phyloP scores from a whole-genome alignment of 1,284 basidiomycete genomes.

The Malassezia sympodialis region DNA sequence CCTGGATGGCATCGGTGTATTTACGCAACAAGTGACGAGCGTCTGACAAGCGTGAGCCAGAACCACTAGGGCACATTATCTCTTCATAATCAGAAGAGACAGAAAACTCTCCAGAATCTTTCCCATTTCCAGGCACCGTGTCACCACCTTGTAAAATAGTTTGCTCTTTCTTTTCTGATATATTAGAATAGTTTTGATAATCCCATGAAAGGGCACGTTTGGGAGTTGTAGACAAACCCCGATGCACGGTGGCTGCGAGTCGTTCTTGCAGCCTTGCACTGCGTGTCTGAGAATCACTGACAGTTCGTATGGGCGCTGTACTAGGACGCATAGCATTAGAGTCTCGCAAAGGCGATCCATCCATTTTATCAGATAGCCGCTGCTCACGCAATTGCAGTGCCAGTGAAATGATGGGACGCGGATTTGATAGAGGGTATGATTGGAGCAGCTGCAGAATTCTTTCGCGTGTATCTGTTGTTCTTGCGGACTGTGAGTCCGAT shows the following conservation, averaged over 20 bases:
- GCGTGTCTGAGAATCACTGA: background rate
- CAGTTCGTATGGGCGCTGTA: background rate
- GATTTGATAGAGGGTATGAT: constrained; percentile 33
- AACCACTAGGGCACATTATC: background rate
- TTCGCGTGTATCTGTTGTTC: constrained; percentile 25
- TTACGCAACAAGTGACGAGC: constrained; percentile 19
- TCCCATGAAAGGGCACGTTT: constrained; percentile 1
- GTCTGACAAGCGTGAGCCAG: background rate
- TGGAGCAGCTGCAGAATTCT: constrained; percentile 30
- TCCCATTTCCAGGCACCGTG: background rate
- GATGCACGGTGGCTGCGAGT: constrained; percentile 12
- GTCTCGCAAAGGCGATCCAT: background rate
- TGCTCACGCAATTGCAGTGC: constrained; percentile 29
- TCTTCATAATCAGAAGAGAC: background rate
- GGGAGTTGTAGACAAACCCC: constrained; percentile 1
- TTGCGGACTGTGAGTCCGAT: background rate
- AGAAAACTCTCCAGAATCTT: background rate
- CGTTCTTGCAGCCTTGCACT: constrained; percentile 3
- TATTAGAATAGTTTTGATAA: background rate
- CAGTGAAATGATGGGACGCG: constrained; percentile 30
- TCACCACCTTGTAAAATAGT: background rate
- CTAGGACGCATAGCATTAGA: background rate
- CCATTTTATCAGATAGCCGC: background rate
- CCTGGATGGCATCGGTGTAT: constrained; percentile 39
- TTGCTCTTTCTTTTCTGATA: background rate